These are phyloP conservation scores for Meyerozyma guilliermondii DNA, from an alignment of 1,139 yeast genomes.

Conservation along the genomic window DNA sequence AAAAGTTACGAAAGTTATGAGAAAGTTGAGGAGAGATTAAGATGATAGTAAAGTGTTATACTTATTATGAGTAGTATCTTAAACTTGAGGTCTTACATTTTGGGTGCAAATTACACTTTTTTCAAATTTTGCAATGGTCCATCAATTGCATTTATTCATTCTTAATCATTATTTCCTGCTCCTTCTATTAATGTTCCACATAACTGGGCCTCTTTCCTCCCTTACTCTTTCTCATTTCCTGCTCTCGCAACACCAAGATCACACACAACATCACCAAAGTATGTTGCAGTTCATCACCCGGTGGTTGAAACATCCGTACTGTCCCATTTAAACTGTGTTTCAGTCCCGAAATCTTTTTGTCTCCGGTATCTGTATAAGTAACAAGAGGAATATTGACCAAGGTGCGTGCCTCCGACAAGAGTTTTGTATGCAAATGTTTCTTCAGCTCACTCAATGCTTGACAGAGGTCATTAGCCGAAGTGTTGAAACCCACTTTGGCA, in stretches of 20 bases:
- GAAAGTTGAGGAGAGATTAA: too few species aligned
- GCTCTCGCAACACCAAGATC: slow-evolving; percentile 33
- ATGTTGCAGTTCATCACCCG: slow-evolving; percentile 13
- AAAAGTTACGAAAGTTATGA: too few species aligned
- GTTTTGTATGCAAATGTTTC: slow-evolving; percentile 8
- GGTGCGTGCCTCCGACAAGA: slow-evolving; percentile 11
- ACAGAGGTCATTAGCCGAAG: slow-evolving; percentile 6
- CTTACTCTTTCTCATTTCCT: slow-evolving; percentile 32
- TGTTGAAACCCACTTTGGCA: slow-evolving; percentile 8
- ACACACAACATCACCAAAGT: slow-evolving; percentile 25
- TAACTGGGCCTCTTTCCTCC: slow-evolving; percentile 25
- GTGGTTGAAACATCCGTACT: slow-evolving; percentile 24
- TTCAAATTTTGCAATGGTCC: too few species aligned
- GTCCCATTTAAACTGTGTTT: slow-evolving; percentile 24
- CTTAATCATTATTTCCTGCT: too few species aligned
- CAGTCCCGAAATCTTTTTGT: slow-evolving; percentile 17
- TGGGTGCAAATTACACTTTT: too few species aligned
- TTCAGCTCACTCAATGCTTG: slow-evolving; percentile 9
- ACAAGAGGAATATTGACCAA: slow-evolving; percentile 29
- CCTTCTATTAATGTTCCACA: not conserved
- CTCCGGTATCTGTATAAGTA: slow-evolving; percentile 25
- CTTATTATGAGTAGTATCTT: too few species aligned
- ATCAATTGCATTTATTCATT: too few species aligned
- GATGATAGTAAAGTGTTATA: too few species aligned
- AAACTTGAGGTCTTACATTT: too few species aligned